Percentiles rank a stretch among this genome's conserved stretches.
Conservation (phyloP, 805 yeast genomes). For the Candida silvatica region DNA sequence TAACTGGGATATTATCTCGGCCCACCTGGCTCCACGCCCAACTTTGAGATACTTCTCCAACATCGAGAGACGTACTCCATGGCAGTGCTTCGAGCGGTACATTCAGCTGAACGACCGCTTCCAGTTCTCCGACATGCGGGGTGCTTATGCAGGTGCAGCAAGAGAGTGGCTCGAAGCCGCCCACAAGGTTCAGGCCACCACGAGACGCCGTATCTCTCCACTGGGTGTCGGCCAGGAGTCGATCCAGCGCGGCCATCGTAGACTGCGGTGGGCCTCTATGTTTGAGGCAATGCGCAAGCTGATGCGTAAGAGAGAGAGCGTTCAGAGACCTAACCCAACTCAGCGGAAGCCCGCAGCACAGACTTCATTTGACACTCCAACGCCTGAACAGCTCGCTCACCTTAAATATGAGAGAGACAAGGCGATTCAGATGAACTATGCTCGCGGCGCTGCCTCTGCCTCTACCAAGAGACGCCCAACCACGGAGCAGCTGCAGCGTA, state of each 20-base stretch:
- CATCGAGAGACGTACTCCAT: conserved; percentile 91
- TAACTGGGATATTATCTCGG: conserved; percentile 90
- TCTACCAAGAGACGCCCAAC: too few species aligned
- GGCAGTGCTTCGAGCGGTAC: conserved; percentile 98
- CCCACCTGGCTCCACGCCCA: conserved; percentile 61
- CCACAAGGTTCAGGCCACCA: conserved; percentile 77
- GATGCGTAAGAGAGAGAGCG: conserved; percentile 81
- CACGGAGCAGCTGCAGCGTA: conserved; percentile 1
- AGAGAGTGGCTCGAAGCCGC: conserved; percentile 91
- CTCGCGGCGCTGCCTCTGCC: conserved; percentile 9
- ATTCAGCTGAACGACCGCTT: conserved; percentile 86
- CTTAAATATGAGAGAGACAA: conserved; percentile 82
- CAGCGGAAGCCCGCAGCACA: conserved; percentile 19
- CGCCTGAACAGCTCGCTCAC: conserved; percentile 79
- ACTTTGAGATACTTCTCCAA: conserved; percentile 65
- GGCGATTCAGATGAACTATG: conserved; percentile 68
- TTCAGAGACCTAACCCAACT: conserved; percentile 47
- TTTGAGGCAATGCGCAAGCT: conserved; percentile 90
- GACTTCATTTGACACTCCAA: conserved; percentile 40
- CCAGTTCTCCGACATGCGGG: conserved; percentile 80
- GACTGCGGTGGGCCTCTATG: conserved; percentile 94
- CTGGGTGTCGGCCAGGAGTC: conserved; percentile 91
- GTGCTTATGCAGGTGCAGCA: conserved; percentile 73
- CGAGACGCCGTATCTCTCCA: conserved; percentile 84
- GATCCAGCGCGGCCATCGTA: conserved; percentile 84